These are phyloP conservation scores for Xylaria digitata DNA, from an alignment of 2,329 filamentous ascomycete species.

Conservation along the genomic window DNA sequence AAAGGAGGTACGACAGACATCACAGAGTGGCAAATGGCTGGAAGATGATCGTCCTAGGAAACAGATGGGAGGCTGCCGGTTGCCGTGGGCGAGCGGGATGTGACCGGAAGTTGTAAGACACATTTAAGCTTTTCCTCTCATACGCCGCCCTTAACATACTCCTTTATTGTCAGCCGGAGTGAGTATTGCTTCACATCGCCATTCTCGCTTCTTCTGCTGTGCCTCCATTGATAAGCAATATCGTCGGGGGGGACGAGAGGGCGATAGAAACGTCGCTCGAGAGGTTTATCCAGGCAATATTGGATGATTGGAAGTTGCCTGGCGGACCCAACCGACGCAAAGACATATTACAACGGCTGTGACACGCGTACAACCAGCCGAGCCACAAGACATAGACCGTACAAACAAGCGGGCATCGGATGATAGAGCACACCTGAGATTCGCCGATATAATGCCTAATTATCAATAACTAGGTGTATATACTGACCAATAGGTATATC, in stretches of 20 bases:
- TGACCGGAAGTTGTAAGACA: conserved; percentile 29
- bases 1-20: conserved; percentile 15
- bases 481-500: conserved; percentile 2
- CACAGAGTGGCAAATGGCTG: conserved; percentile 13
- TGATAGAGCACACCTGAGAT: conserved; percentile 16
- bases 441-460: conserved; percentile 16
- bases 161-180: conserved; percentile 9
- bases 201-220: neutral
- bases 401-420: conserved; percentile 32
- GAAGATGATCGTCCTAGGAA: conserved; percentile 15
- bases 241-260: conserved; percentile 13
- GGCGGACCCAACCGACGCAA: conserved; percentile 20
- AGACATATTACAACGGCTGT: conserved; percentile 15
- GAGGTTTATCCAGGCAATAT: conserved; percentile 24
- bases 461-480: neutral
- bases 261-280: conserved; percentile 20
- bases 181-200: conserved; percentile 12
- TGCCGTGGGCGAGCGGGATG: conserved; percentile 27
- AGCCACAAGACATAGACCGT: conserved; percentile 11
- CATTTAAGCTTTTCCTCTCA: conserved; percentile 19
- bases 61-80: conserved; percentile 28
- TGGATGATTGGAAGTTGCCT: conserved; percentile 24
- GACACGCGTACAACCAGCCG: conserved; percentile 25
- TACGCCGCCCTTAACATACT: conserved; percentile 10
- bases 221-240: conserved; percentile 3